phyloP scores from a whole-genome alignment of 129 eudicot species.

The Centella asiatica region DNA sequence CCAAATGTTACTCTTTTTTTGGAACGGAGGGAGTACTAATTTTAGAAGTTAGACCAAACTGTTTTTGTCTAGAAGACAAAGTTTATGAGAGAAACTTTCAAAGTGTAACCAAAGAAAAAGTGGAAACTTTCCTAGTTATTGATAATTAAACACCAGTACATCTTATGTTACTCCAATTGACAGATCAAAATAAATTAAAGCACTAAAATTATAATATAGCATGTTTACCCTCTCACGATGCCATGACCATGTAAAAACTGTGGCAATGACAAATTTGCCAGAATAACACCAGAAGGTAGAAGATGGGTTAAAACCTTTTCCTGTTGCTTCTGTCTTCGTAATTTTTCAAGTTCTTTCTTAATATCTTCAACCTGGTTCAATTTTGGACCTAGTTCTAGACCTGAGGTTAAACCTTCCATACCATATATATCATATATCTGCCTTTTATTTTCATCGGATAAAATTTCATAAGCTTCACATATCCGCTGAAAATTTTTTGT shows the following conservation, averaged over 20 bases:
- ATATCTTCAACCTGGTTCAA: slow-evolving; percentile 65
- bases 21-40: no score
- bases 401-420: slow-evolving; percentile 94
- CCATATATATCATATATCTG: slow-evolving; percentile 94
- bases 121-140: not conserved
- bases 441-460: slow-evolving; percentile 72
- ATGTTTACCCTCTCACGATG: slow-evolving; percentile 81
- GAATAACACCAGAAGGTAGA: slow-evolving; percentile 73
- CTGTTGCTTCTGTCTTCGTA: slow-evolving; percentile 56
- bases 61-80: not conserved
- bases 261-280: slow-evolving; percentile 75
- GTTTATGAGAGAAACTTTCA: no score
- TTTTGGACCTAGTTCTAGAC: slow-evolving; percentile 87
- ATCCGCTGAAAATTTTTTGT: slow-evolving; percentile 92
- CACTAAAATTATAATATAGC: not conserved
- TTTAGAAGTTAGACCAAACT: no score
- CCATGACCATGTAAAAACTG: slow-evolving; percentile 71
- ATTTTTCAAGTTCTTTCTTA: slow-evolving; percentile 84
- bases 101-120: no score
- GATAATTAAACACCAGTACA: not conserved
- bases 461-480: slow-evolving; percentile 93
- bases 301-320: slow-evolving; percentile 46
- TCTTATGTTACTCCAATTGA: not conserved
- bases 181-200: not conserved
- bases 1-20: no score